Conservation (phyloP, 1,139 yeast genomes). For the Scheffersomyces quercinus region DNA sequence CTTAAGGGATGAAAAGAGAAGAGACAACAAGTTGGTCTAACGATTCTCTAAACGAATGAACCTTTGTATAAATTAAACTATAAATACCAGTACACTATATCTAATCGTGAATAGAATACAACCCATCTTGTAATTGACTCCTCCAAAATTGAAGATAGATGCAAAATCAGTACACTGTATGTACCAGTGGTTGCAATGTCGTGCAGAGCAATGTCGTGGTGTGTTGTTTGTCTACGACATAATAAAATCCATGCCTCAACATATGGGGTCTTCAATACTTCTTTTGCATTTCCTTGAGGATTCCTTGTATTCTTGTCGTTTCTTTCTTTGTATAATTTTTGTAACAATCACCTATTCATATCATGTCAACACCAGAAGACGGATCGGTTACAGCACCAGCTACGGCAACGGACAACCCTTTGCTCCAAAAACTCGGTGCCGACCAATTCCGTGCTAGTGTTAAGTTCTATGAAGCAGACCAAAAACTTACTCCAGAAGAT, state of each 20-base stretch:
- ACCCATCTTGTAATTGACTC: not conserved
- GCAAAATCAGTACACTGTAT: no score
- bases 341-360: not conserved
- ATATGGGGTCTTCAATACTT: no score
- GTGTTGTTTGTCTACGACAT: no score
- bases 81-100: not conserved
- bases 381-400: not conserved
- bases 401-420: slow-evolving; percentile 22
- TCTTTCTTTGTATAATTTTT: no score
- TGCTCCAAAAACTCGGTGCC: slow-evolving; percentile 30
- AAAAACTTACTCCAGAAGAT: slow-evolving; percentile 29
- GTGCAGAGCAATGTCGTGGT: no score
- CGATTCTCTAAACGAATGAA: no score
- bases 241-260: no score
- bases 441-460: slow-evolving; percentile 40
- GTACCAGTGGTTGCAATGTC: no score
- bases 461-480: slow-evolving; percentile 46
- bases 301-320: no score
- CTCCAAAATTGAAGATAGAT: not conserved
- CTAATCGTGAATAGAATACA: not conserved
- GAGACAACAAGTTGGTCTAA: slow-evolving; percentile 57
- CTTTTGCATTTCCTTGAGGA: no score
- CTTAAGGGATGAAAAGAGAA: slow-evolving; percentile 69
- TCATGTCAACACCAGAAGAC: not conserved
- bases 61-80: not conserved